Evolutionary conservation across 352 stramenopile genomes (phyloP).

Genomic region (Phytophthora crassamura): DNA sequence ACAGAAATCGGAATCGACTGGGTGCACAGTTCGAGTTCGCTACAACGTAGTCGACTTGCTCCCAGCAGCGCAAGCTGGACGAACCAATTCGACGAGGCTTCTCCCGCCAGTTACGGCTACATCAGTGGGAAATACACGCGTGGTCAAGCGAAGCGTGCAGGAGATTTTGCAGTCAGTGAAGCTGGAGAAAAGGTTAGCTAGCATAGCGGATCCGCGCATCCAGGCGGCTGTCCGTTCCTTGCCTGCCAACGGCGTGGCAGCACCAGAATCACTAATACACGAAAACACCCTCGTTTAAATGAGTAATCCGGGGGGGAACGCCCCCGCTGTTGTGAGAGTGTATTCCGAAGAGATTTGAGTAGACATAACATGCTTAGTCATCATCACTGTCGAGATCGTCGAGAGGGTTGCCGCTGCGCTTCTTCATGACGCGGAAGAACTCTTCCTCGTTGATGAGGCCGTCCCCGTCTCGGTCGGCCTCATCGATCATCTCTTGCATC

Average conservation of each 20-base stretch:
- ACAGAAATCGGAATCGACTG: slow-evolving; percentile 46
- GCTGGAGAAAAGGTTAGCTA: slow-evolving; percentile 48
- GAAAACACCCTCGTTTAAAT: slow-evolving; percentile 30
- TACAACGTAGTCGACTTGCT: slow-evolving; percentile 40
- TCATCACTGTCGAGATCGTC: slow-evolving; percentile 93
- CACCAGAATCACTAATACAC: slow-evolving; percentile 38
- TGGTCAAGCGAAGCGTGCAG: slow-evolving; percentile 79
- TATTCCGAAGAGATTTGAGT: background rate
- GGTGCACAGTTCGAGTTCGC: slow-evolving; percentile 51
- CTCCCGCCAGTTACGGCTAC: background rate
- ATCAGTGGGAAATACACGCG: slow-evolving; percentile 9
- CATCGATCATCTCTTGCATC: slow-evolving; percentile 96
- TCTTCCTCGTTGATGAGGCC: slow-evolving; percentile 95
- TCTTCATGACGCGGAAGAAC: slow-evolving; percentile 97
- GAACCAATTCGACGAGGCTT: background rate
- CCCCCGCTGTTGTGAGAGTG: background rate
- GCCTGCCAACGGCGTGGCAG: slow-evolving; percentile 5
- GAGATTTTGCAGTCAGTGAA: slow-evolving; percentile 71
- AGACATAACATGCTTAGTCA: slow-evolving; percentile 49
- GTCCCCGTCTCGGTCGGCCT: slow-evolving; percentile 94
- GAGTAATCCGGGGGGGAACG: background rate
- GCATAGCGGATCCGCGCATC: slow-evolving; percentile 21
- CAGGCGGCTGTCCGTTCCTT: slow-evolving; percentile 20
- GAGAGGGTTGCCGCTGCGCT: slow-evolving; percentile 92
- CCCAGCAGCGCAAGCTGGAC: slow-evolving; percentile 2